phyloP scores from a whole-genome alignment of 345 rosid genomes.

The Hevea brasiliensis region DNA sequence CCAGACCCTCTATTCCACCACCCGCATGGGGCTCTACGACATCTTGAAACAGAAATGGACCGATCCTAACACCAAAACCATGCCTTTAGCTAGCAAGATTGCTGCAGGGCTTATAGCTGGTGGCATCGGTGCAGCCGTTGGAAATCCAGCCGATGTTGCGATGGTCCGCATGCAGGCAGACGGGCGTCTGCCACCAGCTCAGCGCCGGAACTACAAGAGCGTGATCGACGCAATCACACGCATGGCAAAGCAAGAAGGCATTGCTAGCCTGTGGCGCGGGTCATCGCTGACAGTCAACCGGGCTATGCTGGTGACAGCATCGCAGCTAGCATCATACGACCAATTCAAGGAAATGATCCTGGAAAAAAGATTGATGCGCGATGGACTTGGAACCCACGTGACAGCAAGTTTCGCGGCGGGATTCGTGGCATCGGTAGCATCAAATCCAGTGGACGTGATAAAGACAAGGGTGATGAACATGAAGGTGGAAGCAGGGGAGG shows the following conservation, averaged over 20 bases:
- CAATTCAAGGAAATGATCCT: conserved; percentile 67
- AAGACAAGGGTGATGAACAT: conserved; percentile 84
- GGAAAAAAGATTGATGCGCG: conserved; percentile 48
- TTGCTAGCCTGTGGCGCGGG: conserved; percentile 79
- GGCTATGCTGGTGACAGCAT: conserved; percentile 84
- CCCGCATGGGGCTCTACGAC: conserved; percentile 84
- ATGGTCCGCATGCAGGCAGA: conserved; percentile 95
- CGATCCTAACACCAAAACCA: conserved; percentile 48
- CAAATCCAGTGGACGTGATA: conserved; percentile 83
- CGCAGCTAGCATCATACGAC: conserved; percentile 81
- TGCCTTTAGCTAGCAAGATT: conserved; percentile 54
- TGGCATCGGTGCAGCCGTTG: conserved; percentile 72
- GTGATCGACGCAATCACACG: conserved; percentile 69
- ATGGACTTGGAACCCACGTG: conserved; percentile 71
- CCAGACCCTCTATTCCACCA: conserved; percentile 77
- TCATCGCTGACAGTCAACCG: conserved; percentile 77
- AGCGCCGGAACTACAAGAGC: conserved; percentile 76
- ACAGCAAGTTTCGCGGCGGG: conserved; percentile 78
- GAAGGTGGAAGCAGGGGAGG: conserved; percentile 62
- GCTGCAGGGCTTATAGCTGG: conserved; percentile 71
- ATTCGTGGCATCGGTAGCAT: conserved; percentile 70
- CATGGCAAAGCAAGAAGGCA: conserved; percentile 73
- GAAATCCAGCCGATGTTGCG: conserved; percentile 87
- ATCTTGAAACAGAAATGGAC: conserved; percentile 70
- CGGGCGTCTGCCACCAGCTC: conserved; percentile 57